Evolutionary conservation across 768 basidiomycete genomes (phyloP), one percentile per base, ranked within the genome.

Genomic region (Lentinula boryana): DNA sequence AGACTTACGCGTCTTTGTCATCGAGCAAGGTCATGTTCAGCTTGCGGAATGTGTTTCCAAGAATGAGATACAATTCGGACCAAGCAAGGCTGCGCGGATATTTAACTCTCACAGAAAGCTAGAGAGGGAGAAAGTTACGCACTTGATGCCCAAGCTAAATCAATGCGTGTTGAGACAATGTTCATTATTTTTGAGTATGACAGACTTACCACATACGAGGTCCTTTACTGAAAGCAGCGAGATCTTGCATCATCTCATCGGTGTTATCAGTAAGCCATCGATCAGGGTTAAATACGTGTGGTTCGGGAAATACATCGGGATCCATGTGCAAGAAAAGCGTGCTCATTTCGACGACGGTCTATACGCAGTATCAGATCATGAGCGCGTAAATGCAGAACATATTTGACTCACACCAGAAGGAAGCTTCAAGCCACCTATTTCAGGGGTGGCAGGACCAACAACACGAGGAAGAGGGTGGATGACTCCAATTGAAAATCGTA

Each of bases 341-440:
- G 3, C 76, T 74, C 72, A 76, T 76, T n/a, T 75, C 72, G 1
- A 80, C 76, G 2, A 75, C 65, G 10, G 79, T 75, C 80, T 81
- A 13, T 16, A 41, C 4, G 38, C 48, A 41, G 15, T 13, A 38
- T 38, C 6, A 38, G 36, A 38, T 13, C 36, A 13, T 38, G 36
- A 38, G 13, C 36, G 36, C 4, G 5, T 38, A 38, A 38, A 8
- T 13, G 13, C 7, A 13, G 36, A 8, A 38, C 36, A 13, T 8
- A 38, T 38, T 5, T 38, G 13, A 66, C 73, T 58, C 60, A 78
- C 79, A 4, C 76, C 76, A 7, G 70, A 69, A 23, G 79, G 79
- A 55, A 80, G 65, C 15, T 65, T 52, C 5, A 60, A 58, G 1
- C 77, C 79, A 23, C 68, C 68, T 12, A 82, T 77, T 31, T 67